These are phyloP conservation scores for Cytospora chrysosperma DNA, from an alignment of 2,329 filamentous ascomycete genomes.

Conservation along the genomic window DNA sequence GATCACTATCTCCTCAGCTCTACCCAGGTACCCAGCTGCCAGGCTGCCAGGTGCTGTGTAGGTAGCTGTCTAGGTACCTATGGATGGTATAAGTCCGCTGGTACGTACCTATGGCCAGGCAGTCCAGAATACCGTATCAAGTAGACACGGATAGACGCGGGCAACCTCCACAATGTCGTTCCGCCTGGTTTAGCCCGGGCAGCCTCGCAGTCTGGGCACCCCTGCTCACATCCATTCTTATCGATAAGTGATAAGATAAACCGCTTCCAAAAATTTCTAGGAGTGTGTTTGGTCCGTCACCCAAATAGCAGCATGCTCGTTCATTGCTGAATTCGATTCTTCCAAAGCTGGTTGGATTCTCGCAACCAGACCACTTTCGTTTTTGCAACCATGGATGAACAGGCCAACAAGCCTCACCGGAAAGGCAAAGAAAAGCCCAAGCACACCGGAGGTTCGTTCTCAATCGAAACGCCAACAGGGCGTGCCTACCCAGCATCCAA, in stretches of 20 bases:
- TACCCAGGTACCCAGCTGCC: background rate
- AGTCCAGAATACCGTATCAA: too few relatives aligned
- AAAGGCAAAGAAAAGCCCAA: slow-evolving; percentile 85
- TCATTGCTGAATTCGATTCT: background rate
- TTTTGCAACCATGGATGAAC: slow-evolving; percentile 67
- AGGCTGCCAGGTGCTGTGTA: too few relatives aligned
- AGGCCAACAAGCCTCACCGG: slow-evolving; percentile 82
- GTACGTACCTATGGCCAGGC: too few relatives aligned
- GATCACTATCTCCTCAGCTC: background rate
- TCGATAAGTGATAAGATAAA: slow-evolving; percentile 19
- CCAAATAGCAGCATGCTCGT: background rate
- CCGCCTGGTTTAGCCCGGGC: background rate
- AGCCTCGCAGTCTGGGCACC: background rate
- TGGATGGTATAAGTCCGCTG: too few relatives aligned
- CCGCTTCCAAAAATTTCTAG: slow-evolving; percentile 10
- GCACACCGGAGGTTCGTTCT: slow-evolving; percentile 54
- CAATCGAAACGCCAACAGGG: background rate
- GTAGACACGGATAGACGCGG: slow-evolving; percentile 14
- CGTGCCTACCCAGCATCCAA: background rate
- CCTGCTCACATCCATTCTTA: background rate
- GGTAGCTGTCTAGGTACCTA: too few relatives aligned
- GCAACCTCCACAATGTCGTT: slow-evolving; percentile 5
- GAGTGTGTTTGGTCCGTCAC: background rate
- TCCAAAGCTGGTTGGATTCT: slow-evolving; percentile 6
- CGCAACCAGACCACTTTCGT: background rate